A percentile compares a stretch with the other conserved stretches of the same genome.
Conservation (phyloP, 148 eudicot species). For the Persicaria tinctoria region DNA sequence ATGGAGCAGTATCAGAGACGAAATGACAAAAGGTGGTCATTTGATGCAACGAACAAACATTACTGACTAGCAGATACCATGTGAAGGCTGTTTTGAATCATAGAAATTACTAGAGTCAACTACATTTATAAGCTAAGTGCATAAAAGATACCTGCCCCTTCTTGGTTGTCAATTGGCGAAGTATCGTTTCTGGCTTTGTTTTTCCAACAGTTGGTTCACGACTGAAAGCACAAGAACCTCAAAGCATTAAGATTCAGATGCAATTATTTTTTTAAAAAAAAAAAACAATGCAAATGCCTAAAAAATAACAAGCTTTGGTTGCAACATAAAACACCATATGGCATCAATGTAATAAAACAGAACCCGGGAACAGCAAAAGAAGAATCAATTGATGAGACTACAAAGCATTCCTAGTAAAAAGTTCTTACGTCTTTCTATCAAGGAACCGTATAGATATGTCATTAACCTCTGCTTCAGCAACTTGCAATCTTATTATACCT, state of each 20-base stretch:
- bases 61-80: neutral
- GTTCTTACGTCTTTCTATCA: constrained; percentile 80
- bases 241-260: constrained; percentile 5
- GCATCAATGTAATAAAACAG: neutral
- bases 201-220: constrained; percentile 96
- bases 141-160: constrained; percentile 74
- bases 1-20: neutral
- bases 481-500: constrained; percentile 82
- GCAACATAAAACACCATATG: neutral
- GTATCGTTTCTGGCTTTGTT: constrained; percentile 98
- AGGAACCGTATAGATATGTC: constrained; percentile 84
- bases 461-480: constrained; percentile 97
- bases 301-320: neutral
- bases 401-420: neutral
- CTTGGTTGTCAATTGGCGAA: constrained; percentile 91
- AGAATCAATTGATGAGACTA: neutral
- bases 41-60: neutral
- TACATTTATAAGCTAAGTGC: constrained; percentile 2
- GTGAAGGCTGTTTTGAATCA: neutral
- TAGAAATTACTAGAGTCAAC: neutral
- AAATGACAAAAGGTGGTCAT: neutral
- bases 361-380: neutral
- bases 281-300: neutral
- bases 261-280: neutral
- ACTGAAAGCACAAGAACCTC: constrained; percentile 23